Base-by-base conservation (phyloP, 176 grass and related monocot genomes). In the Urochloa ruziziensis region DNA sequence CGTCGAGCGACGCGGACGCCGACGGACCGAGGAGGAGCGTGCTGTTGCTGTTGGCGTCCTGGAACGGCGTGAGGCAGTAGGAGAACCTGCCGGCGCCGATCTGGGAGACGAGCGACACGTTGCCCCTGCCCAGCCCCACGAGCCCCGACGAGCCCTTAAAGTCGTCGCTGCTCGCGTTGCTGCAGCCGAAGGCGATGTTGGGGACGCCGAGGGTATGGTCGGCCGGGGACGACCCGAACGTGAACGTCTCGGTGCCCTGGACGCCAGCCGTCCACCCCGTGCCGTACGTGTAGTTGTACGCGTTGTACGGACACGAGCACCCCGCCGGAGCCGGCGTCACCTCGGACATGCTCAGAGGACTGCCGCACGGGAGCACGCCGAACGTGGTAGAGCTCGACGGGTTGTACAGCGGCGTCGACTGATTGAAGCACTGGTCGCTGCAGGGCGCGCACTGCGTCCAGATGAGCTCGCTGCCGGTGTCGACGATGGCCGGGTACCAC, bases 381-480 rank as follows among this genome's bases (percentile, higher is more conserved):
- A 87, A 89, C 2, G 93, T 90, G 74, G 87, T 10, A 19, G 93
- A 95, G 63, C 77, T 86, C 19, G 85, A 67, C 18, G 94, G 90
- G 67, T 90, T 73, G 73, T 92, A 97, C 4, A 85, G 23, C 46
- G 8, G 72, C 39, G 73, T 23, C 18, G 84, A 52, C 74, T 97
- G 94, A 44, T 12, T 43, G 70, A 88, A 81, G 90, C 92, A 94
- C 56, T 47, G 65, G 8, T 2, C 3, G 12, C 57, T 23, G 85
- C 92, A 97, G 17, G 89, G 80, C 10, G 47, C 43, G 89, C 86
- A 94, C 83, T 89, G 78, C 48, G 89, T 89, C 92, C 92, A 94
- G 43, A 91, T 84, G 62, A 94, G 92, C 74, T 94, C 86, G 73
- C 92, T 91, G 86, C 89, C 92, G 4, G 86, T 91, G 72, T 89